A percentile compares a stretch with the other conserved stretches of the same genome.
Evolutionary conservation across 495 filamentous ascomycete species (phyloP).

Genomic region (Neurospora sublineolata): DNA sequence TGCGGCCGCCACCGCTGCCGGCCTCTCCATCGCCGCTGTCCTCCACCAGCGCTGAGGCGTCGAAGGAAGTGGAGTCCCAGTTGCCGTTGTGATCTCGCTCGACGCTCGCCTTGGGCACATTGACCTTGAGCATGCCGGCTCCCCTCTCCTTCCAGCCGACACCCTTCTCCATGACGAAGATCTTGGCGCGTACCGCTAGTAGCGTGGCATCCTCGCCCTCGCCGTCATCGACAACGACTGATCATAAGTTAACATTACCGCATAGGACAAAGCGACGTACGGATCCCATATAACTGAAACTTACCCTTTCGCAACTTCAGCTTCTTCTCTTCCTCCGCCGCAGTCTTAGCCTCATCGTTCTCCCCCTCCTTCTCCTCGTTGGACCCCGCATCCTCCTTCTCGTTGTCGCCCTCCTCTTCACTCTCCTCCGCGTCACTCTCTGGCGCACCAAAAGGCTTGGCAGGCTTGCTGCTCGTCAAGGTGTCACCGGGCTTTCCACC

Average conservation of each 20-base stretch:
- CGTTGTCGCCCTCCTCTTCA: conserved; percentile 27
- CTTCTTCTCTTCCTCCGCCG: conserved; percentile 49
- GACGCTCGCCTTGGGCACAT: conserved; percentile 46
- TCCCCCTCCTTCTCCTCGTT: conserved; percentile 38
- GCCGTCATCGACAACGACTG: conserved; percentile 46
- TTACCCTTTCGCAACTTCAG: conserved; percentile 56
- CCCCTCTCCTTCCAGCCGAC: conserved; percentile 74
- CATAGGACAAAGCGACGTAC: conserved; percentile 3
- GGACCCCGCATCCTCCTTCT: conserved; percentile 8
- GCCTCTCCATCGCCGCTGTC: conserved; percentile 26
- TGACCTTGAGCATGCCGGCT: conserved; percentile 71
- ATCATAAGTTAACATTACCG: conserved; percentile 12
- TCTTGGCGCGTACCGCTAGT: conserved; percentile 56
- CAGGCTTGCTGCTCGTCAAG: conserved; percentile 45
- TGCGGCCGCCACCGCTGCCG: conserved; percentile 5
- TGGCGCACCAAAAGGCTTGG: conserved; percentile 61
- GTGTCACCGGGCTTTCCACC: conserved; percentile 46
- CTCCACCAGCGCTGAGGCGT: conserved; percentile 36
- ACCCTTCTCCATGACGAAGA: conserved; percentile 62
- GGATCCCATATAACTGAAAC: conserved; percentile 11
- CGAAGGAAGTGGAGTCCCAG: conserved; percentile 33
- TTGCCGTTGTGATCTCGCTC: conserved; percentile 34
- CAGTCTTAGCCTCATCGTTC: conserved; percentile 31
- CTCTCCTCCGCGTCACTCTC: conserved; percentile 46
- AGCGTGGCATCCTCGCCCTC: conserved; percentile 67